These are phyloP conservation scores for Pleurotus platypus DNA, from an alignment of 768 basidiomycete species.

Conservation along the genomic window DNA sequence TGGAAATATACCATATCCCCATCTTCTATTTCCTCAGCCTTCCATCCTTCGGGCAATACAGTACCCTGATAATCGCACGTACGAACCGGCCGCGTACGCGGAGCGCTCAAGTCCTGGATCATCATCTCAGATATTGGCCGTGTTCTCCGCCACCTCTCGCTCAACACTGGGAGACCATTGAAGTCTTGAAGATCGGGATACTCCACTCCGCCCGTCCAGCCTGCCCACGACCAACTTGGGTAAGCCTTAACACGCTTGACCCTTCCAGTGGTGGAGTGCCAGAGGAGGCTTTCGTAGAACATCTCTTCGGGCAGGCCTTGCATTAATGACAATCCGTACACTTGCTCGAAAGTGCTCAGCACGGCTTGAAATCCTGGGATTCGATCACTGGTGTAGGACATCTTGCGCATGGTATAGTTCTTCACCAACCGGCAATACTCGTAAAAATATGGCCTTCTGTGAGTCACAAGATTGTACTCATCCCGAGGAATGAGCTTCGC, in stretches of 20 bases:
- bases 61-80: not conserved
- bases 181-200: constrained; percentile 1
- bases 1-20: not conserved
- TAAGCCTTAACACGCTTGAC: not conserved
- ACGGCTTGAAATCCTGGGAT: constrained; percentile 1
- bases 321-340: not conserved
- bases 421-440: constrained; percentile 1
- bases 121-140: not conserved
- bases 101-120: not conserved
- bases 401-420: not conserved
- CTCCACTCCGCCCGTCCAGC: not conserved
- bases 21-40: not conserved
- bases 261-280: not conserved
- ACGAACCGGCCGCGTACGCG: not conserved
- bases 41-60: not conserved
- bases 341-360: not conserved
- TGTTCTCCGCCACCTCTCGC: not conserved
- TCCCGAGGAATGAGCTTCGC: not conserved
- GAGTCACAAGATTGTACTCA: not conserved
- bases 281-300: constrained; percentile 1
- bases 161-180: not conserved
- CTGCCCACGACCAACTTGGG: constrained; percentile 5
- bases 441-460: not conserved
- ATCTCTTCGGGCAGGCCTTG: constrained; percentile 1
- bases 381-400: not conserved